Conservation (phyloP, 1,139 yeast species). For the Debaryomyces robertsiae region DNA sequence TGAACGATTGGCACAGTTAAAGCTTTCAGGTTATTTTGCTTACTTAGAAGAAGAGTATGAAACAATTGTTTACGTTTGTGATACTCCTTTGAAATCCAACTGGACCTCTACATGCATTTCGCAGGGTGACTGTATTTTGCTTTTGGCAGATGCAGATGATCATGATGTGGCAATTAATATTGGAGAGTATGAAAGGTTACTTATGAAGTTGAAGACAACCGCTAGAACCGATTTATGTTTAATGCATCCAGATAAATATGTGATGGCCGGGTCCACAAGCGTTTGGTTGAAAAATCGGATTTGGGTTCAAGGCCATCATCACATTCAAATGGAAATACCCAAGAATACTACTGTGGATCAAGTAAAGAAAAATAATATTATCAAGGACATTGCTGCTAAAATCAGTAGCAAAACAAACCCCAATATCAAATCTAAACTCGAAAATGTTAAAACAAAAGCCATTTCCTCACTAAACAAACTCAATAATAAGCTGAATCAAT, state of each 20-base stretch:
- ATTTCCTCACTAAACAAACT: conserved; percentile 27
- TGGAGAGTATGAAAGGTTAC: conserved; percentile 82
- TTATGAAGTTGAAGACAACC: conserved; percentile 76
- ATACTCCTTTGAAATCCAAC: conserved; percentile 75
- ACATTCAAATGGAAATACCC: conserved; percentile 62
- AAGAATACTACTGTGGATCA: conserved; percentile 19
- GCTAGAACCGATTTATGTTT: conserved; percentile 88
- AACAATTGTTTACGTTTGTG: conserved; percentile 85
- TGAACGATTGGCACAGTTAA: conserved; percentile 73
- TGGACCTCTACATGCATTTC: conserved; percentile 95
- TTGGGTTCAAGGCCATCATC: conserved; percentile 95
- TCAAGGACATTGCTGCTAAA: conserved; percentile 42
- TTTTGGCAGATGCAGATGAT: conserved; percentile 68
- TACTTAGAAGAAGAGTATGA: conserved; percentile 89
- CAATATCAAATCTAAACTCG: conserved; percentile 34
- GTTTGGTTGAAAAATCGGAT: conserved; percentile 81
- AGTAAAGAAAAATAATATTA: conserved; percentile 25
- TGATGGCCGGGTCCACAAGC: conserved; percentile 81
- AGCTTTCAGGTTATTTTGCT: conserved; percentile 85
- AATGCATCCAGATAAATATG: conserved; percentile 80
- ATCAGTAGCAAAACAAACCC: conserved; percentile 39
- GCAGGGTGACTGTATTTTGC: conserved; percentile 87
- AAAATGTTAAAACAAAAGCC: conserved; percentile 35
- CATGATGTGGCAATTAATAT: conserved; percentile 65
- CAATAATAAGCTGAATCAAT: conserved; percentile 18